Conservation (phyloP, 305 asterid genomes). For the Fraxinus velutina region DNA sequence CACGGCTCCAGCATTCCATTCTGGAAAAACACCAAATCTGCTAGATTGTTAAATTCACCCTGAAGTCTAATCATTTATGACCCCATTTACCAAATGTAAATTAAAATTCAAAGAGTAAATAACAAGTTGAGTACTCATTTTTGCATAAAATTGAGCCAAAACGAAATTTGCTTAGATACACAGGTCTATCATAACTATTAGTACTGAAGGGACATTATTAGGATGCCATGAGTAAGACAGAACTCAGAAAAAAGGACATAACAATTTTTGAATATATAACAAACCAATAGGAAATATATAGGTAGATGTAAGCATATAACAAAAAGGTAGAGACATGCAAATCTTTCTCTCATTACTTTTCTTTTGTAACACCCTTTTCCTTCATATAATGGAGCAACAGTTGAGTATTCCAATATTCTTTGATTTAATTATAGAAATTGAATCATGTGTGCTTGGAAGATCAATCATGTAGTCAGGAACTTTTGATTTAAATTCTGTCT, state of each 20-base stretch:
- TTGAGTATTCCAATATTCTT: not conserved
- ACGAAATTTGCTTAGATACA: not conserved
- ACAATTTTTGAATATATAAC: not conserved
- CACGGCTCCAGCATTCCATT: conserved; percentile 99
- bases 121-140: not conserved
- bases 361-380: not conserved
- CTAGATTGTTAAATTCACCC: conserved; percentile 61
- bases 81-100: not conserved
- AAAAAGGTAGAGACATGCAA: not conserved
- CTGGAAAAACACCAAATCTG: conserved; percentile 99
- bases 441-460: not conserved
- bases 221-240: not conserved
- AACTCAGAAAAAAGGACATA: not conserved
- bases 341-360: not conserved
- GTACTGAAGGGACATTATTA: not conserved
- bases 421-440: not conserved
- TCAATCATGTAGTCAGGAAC: not conserved
- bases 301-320: not conserved
- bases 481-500: not conserved
- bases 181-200: not conserved
- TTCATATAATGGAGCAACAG: not conserved
- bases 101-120: not conserved
- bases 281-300: not conserved
- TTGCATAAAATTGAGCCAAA: not conserved
- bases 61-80: conserved; percentile 12